Base-by-base conservation (phyloP, 1,139 yeast genomes). In the Saccharomyces hybrid region DNA sequence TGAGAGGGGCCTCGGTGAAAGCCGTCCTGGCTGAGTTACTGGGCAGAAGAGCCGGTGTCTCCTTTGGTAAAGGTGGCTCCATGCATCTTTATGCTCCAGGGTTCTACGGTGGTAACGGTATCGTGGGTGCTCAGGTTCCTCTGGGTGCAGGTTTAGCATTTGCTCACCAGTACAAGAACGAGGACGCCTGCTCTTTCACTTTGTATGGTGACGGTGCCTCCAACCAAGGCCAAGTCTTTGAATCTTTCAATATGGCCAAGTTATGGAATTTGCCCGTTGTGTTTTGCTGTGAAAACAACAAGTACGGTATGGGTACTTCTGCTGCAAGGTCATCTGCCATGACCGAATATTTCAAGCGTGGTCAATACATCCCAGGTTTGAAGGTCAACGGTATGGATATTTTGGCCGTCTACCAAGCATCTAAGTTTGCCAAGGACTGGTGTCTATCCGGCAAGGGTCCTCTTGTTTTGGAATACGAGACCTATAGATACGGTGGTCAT, bases 401-500 rank as follows among this genome's bases (percentile, higher is more conserved):
- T 62, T 77, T 93, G 69, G 97, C 99, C 57, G 83, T 88, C 69
- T 90, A 88, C 81, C 96, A 88, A 75, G 99, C 96, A 57, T 88
- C 97, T 67, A 88, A 86, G 77, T 93, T 88, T 69, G 98, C 98
- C 70, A 91, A 90, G 79, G 96, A 91, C 74, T 93, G 96, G 97
- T 80, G 89, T 73, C 79, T 87, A 57, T 78, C 84, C 60, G 97
- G 97, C 68, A 91, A 93, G 70, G 99, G 99, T 59, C 99, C 99
- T 61, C 77, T 93, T 66, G 97, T 93, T 55, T 73, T 93, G 68
- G 99, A 93, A 79, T 93, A 87, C 76, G 97, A 91, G 78, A 93
- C 99, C 65, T 93, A 93, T 79, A 86, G 99, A 81, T 93, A 93
- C 75, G 98, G 99, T 79, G 99, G 99, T 73, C 99, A 93, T 83